Conservation (phyloP, 371 early-diverging fungal species). For the Mucor circinelloides region DNA sequence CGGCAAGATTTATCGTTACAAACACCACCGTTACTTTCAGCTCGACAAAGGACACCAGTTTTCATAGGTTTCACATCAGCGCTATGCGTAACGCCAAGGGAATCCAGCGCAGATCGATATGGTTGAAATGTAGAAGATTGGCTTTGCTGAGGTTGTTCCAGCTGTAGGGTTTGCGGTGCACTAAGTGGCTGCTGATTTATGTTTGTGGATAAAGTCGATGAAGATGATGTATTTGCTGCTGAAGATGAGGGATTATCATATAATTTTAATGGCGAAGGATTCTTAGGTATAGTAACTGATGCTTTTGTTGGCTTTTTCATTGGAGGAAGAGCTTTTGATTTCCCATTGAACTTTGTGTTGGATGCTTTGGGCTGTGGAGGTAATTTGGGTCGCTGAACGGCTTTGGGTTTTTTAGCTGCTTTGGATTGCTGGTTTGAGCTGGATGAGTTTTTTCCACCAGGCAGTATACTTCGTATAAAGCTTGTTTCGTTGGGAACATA, state of each 20-base stretch:
- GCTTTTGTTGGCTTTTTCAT: background rate
- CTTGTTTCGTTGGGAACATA: background rate
- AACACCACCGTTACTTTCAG: constrained; percentile 19
- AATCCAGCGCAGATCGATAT: background rate
- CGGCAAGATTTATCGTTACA: constrained; percentile 31
- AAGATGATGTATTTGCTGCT: background rate
- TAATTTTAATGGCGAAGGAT: background rate
- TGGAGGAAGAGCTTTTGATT: background rate
- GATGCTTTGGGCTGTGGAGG: background rate
- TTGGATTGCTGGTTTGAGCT: background rate
- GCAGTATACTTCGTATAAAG: background rate
- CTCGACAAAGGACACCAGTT: background rate
- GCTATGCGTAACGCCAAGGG: background rate
- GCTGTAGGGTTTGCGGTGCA: background rate
- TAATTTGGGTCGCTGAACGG: background rate
- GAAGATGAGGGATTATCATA: background rate
- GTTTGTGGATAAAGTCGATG: background rate
- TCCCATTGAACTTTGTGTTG: background rate
- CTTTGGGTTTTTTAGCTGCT: background rate
- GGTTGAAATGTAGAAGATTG: background rate
- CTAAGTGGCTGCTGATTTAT: background rate
- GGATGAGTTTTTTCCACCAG: background rate
- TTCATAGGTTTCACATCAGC: background rate
- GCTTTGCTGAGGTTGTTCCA: background rate
- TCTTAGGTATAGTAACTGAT: background rate